Evolutionary conservation across 352 stramenopile genomes (phyloP).

Genomic region (Globisporangium acanthophoron): DNA sequence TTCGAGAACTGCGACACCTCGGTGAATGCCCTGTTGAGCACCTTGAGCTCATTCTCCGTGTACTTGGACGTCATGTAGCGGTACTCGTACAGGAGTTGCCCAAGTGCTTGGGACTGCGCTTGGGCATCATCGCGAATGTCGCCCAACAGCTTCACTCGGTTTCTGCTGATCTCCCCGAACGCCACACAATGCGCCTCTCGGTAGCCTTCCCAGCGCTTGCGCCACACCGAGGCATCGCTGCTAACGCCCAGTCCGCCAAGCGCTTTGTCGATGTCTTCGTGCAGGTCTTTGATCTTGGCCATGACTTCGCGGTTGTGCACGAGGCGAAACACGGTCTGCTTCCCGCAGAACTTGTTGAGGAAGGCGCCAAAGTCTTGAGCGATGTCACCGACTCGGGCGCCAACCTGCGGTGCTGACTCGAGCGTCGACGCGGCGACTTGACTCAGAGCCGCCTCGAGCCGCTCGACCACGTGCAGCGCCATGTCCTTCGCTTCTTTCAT

Average conservation of each 20-base stretch:
- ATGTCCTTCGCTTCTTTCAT: neutral
- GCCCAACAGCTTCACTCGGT: neutral
- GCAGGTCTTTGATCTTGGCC: neutral
- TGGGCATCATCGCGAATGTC: neutral
- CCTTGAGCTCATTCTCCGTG: neutral
- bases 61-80: neutral
- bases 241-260: neutral
- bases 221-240: neutral
- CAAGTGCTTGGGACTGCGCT: slow-evolving; percentile 3
- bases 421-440: neutral
- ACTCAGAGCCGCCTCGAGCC: neutral
- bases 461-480: neutral
- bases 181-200: neutral
- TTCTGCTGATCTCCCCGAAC: neutral
- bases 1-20: neutral
- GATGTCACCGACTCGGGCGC: neutral
- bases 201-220: neutral
- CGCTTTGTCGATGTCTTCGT: neutral
- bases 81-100: slow-evolving; percentile 1
- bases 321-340: neutral
- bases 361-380: neutral
- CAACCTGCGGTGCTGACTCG: neutral
- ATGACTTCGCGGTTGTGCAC: neutral
- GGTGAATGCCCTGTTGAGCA: slow-evolving; percentile 3
- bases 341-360: neutral